A percentile compares a stretch with the other conserved stretches of the same genome.
Conservation (phyloP, 441 rosid species). For the Rhodomyrtus psidioides region DNA sequence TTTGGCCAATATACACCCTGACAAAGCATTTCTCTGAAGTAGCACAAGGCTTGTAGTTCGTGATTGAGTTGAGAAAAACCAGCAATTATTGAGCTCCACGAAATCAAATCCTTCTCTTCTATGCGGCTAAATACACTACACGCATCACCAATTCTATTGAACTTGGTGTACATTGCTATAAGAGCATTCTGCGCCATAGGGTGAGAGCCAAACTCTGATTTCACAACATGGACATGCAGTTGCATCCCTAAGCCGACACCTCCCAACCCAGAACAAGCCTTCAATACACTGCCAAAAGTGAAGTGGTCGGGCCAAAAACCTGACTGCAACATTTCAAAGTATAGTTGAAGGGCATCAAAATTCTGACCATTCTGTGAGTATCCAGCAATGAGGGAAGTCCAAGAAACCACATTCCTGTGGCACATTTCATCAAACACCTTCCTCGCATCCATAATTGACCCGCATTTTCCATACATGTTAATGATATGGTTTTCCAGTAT, state of each 20-base stretch:
- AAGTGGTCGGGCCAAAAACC: conserved; percentile 37
- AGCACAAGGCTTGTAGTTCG: conserved; percentile 36
- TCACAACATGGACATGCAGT: conserved; percentile 51
- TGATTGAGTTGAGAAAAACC: conserved; percentile 44
- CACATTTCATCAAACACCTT: conserved; percentile 46
- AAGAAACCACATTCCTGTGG: conserved; percentile 36
- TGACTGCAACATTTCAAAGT: conserved; percentile 29
- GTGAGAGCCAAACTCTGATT: conserved; percentile 29
- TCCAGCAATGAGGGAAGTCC: conserved; percentile 49
- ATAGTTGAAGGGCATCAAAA: conserved; percentile 27
- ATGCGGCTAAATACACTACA: conserved; percentile 30
- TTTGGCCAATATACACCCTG: conserved; percentile 36
- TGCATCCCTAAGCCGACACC: conserved; percentile 35
- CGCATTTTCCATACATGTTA: conserved; percentile 54
- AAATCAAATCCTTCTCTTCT: conserved; percentile 37
- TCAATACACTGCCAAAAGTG: conserved; percentile 45
- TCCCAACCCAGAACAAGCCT: conserved; percentile 33
- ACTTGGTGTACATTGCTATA: conserved; percentile 45
- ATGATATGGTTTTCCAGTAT: conserved; percentile 42
- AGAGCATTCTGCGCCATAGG: conserved; percentile 47
- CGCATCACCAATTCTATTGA: conserved; percentile 28
- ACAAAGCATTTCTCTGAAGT: conserved; percentile 35
- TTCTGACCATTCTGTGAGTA: conserved; percentile 38
- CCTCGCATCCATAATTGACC: conserved; percentile 40
- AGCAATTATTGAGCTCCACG: conserved; percentile 46